Evolutionary conservation across 805 yeast species (phyloP).

Genomic region (Teunomyces atbi): DNA sequence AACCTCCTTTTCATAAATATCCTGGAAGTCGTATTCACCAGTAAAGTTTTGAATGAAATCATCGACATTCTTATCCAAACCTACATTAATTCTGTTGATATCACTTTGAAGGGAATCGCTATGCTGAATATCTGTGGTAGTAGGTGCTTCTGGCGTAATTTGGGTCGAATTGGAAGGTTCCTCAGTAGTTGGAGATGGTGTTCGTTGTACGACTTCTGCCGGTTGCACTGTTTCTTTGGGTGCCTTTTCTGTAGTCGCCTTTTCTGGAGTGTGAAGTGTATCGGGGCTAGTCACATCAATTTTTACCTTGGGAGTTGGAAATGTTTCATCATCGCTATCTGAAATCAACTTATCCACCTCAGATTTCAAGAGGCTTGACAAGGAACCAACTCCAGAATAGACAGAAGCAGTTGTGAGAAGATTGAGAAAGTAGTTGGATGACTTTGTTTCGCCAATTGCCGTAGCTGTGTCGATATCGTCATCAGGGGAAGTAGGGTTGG

Average conservation of each 20-base stretch:
- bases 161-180: background rate
- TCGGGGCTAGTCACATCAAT: background rate
- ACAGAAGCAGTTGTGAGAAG: constrained; percentile 31
- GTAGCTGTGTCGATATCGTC: constrained; percentile 32
- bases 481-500: constrained; percentile 3
- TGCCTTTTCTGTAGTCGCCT: background rate
- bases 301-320: background rate
- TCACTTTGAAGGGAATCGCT: background rate
- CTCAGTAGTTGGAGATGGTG: background rate
- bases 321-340: background rate
- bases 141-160: no score
- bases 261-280: constrained; percentile 7
- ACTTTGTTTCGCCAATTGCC: constrained; percentile 20
- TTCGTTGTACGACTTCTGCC: background rate
- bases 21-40: background rate
- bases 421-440: constrained; percentile 26
- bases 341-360: constrained; percentile 1
- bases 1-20: background rate
- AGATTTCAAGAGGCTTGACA: background rate
- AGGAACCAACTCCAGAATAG: constrained; percentile 22
- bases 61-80: constrained; percentile 2
- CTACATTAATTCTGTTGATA: background rate
- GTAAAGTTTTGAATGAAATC: background rate
- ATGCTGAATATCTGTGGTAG: background rate
- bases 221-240: background rate